phyloP scores from a whole-genome alignment of 1,284 basidiomycete species.

The Ceratobasidium sp. region DNA sequence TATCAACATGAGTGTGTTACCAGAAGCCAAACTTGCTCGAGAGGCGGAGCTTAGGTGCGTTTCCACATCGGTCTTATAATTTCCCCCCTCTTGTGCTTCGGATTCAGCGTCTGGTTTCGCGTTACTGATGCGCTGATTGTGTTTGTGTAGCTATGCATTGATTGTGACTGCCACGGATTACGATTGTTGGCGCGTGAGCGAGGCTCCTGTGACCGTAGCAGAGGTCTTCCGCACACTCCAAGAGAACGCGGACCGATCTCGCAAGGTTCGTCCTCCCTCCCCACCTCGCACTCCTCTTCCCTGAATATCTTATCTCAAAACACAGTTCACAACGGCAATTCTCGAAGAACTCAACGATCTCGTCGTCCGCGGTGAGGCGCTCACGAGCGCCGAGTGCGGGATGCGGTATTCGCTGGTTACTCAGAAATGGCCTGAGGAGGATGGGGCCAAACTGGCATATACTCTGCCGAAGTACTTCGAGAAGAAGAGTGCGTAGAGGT shows the following conservation, averaged over 20 bases:
- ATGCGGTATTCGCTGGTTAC: constrained; percentile 92
- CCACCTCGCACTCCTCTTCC: too few relatives aligned
- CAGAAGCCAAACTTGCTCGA: constrained; percentile 94
- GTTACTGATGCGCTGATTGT: neutral
- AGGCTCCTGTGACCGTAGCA: constrained; percentile 85
- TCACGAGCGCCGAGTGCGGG: constrained; percentile 74
- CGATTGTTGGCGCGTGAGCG: constrained; percentile 86
- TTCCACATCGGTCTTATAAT: too few relatives aligned
- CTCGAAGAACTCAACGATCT: constrained; percentile 80
- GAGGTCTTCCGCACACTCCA: constrained; percentile 90
- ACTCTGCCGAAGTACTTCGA: constrained; percentile 66
- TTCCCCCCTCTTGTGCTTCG: neutral
- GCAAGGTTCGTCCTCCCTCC: constrained; percentile 62
- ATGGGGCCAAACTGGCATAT: constrained; percentile 78
- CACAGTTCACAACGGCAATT: constrained; percentile 69
- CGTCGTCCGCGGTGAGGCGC: constrained; percentile 62
- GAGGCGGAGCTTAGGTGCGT: constrained; percentile 92
- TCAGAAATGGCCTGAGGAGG: constrained; percentile 69
- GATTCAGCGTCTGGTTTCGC: neutral
- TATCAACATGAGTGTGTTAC: constrained; percentile 96
- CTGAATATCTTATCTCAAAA: neutral
- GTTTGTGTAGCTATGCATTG: constrained; percentile 77
- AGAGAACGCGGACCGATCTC: constrained; percentile 85
- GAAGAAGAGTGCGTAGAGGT: constrained; percentile 2
- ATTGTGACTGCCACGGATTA: constrained; percentile 93